Evolutionary conservation across 176 grass and related monocot genomes (phyloP).

Genomic region (Rhynchospora pubera): DNA sequence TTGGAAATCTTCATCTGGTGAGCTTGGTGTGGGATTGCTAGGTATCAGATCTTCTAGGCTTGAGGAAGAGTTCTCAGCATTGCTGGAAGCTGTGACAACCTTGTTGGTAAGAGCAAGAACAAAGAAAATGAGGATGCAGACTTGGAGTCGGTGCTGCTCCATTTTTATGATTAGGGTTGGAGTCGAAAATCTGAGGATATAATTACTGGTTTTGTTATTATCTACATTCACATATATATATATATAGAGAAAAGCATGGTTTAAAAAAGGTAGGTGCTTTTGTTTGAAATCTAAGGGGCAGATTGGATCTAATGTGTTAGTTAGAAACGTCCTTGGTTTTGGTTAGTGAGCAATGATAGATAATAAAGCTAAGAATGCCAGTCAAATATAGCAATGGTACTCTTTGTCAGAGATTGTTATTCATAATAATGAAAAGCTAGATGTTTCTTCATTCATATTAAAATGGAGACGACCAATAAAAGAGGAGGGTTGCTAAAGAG

Average conservation of each 20-base stretch:
- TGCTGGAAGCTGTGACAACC: background rate
- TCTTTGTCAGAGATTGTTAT: slow-evolving; percentile 4
- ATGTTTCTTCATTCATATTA: background rate
- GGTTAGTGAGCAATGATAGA: background rate
- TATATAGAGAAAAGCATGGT: background rate
- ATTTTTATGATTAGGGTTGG: background rate
- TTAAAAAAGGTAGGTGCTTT: background rate
- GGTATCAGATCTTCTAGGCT: background rate
- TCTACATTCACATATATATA: background rate
- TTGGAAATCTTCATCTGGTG: background rate
- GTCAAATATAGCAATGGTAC: background rate
- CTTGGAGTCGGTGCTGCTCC: background rate
- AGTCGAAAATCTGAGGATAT: background rate
- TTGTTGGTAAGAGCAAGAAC: background rate
- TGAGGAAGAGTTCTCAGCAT: background rate
- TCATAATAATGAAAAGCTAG: background rate
- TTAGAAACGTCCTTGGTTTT: background rate
- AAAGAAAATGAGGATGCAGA: background rate
- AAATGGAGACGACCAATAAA: background rate
- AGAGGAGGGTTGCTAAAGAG: background rate
- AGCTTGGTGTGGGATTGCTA: background rate
- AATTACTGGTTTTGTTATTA: background rate
- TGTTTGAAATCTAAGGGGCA: background rate
- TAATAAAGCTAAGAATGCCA: background rate
- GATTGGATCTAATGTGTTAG: background rate